Evolutionary conservation across 2,329 filamentous ascomycete genomes (phyloP), one percentile per base, ranked within the genome.

Genomic region (Calonectria henricotiae): DNA sequence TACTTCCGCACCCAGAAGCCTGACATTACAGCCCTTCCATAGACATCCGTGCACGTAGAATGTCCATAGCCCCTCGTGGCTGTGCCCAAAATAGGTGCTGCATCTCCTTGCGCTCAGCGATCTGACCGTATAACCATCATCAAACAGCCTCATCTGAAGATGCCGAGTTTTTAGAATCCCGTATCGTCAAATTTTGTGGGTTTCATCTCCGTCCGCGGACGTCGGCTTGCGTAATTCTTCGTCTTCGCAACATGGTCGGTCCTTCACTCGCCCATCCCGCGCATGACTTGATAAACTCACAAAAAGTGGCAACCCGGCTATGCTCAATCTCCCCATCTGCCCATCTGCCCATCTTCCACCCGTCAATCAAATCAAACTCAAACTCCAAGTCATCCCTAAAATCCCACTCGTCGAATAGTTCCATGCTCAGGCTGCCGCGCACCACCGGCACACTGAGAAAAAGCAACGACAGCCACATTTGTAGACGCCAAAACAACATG

Each of bases 391-490:
- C 67, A 15, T 68, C 67, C 4, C 43, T 64, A 51, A 68, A 25
- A 64, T 68, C 67, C 67, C 67, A 68, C 47, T 61, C 35, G n/a
- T 68, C 67, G 27, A 68, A 60, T 13, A 68, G 23, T 15, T 58
- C 67, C 62, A 60, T 68, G 37, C 62, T 51, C 32, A 13, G n/a
- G 23, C 44, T 32, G 12, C 49, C 32, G n/a, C 39, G 35, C n/a
- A 13, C 61, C 1, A 35, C 25, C 15, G 49, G 27, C 12, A 4
- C 37, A 17, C 23, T 15, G 27, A 55, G 37, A 47, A 65, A 58
- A 58, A 58, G 51, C 37, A 65, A 32, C 62, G 32, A 58, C 25
- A 65, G 51, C 61, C 67, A 68, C 25, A 23, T 51, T 32, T 55
- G 43, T 49, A 49, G 51, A 35, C 20, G 32, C 25, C 25, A 32